phyloP scores from a whole-genome alignment of 192 early-diverging fungal genomes.

The Linnemannia hyalina region DNA sequence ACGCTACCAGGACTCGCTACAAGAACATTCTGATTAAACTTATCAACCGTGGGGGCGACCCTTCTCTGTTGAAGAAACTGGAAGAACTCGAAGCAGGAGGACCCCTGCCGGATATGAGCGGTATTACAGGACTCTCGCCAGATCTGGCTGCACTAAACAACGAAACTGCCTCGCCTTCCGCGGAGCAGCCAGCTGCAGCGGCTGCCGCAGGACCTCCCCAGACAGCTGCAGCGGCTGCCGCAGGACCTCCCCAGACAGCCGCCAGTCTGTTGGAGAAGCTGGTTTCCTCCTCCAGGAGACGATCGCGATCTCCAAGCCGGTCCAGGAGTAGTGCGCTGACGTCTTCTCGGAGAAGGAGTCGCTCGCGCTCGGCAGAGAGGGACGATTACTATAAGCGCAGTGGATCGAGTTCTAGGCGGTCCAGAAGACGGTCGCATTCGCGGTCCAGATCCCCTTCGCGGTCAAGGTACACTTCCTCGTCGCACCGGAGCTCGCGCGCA shows the following conservation, averaged over 20 bases:
- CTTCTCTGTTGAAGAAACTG: conserved; percentile 40
- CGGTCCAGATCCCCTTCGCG: conserved; percentile 25
- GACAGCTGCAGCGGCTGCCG: conserved; percentile 2
- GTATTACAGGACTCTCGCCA: conserved; percentile 32
- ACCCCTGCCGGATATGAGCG: conserved; percentile 40
- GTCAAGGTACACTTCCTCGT: conserved; percentile 24
- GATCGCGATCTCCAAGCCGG: conserved; percentile 41
- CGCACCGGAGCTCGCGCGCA: conserved; percentile 30
- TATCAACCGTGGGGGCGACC: conserved; percentile 49
- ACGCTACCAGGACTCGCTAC: conserved; percentile 35
- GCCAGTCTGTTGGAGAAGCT: conserved; percentile 35
- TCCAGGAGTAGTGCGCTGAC: conserved; percentile 1
- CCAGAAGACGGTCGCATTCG: neutral
- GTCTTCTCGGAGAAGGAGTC: conserved; percentile 21
- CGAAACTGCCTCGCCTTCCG: conserved; percentile 16
- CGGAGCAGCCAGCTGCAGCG: conserved; percentile 6
- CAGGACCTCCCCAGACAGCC: conserved; percentile 10
- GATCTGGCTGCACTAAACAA: conserved; percentile 12
- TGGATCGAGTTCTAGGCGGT: conserved; percentile 29
- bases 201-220: neutral
- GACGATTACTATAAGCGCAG: conserved; percentile 35
- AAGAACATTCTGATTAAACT: conserved; percentile 50
- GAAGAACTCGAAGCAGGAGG: conserved; percentile 49
- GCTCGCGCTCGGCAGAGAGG: conserved; percentile 36
- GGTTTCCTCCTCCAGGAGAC: conserved; percentile 35